Base-by-base conservation (phyloP, 192 early-diverging fungal genomes). In the Coemansia sp. region DNA sequence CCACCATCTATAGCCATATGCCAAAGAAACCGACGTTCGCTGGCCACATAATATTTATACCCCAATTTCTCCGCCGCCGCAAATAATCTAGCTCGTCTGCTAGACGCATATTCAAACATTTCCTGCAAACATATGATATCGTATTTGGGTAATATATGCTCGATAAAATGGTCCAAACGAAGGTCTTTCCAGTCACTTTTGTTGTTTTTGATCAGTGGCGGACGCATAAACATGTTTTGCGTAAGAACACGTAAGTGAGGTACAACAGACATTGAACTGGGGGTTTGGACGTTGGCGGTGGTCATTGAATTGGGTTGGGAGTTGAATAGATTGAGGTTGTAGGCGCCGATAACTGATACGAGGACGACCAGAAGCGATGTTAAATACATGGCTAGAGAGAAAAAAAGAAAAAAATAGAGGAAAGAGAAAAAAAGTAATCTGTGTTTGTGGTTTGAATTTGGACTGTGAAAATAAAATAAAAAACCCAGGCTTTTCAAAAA, bases 81-180 rank as follows among this genome's bases (percentile, higher is more conserved):
- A 34, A 94, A 72, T 38, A 95, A 66, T 35, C 83, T 69, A 53
- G 86, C 85, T 6, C 94, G 85, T 8, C 84, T 67, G 18, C 86
- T 86, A 6, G 74, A 80, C 6, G 86, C 91, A 74, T 88, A 95
- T 34, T 90, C 88, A 83, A 91, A 95, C 66, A 91, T 87, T 68
- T 95, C 94, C 70, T 95, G 93, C 66, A 95, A 80, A 51, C 87
- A 86, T 33, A 95, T 86, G 17, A 95, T 78, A 74, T 94, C 91
- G 76, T 90, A 92, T n/a, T 87, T 66, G n/a, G 83, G 86, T 39
- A 94, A 78, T 22, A 92, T 74, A 59, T 85, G 68, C 34, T 87
- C 78, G 39, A 91, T 87, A 66, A 94, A 86, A 54, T 88, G 89
- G 53, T 78, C 88, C 61, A 94, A 76, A 20, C 94, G 87, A n/a